These are phyloP conservation scores for Aphanomyces cochlioides DNA, from an alignment of 352 stramenopile species.

Conservation along the genomic window DNA sequence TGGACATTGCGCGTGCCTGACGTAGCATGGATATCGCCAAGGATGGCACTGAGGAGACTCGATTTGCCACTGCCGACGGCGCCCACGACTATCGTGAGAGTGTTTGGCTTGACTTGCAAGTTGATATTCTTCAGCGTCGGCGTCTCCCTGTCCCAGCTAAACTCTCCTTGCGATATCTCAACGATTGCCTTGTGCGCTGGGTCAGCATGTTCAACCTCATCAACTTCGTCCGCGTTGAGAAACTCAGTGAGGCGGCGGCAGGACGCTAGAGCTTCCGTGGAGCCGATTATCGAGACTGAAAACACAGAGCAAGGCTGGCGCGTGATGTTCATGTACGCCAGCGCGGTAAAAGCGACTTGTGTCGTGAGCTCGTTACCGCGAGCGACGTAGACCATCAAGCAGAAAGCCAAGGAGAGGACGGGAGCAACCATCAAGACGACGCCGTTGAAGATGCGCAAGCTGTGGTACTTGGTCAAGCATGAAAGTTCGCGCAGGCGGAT, in stretches of 20 bases:
- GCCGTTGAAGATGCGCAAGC: constrained; percentile 53
- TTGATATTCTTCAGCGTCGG: constrained; percentile 52
- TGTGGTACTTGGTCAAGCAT: constrained; percentile 50
- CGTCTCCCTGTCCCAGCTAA: constrained; percentile 35
- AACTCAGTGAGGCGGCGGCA: constrained; percentile 43
- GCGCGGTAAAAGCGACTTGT: constrained; percentile 46
- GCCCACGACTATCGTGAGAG: constrained; percentile 91
- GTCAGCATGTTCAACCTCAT: constrained; percentile 1
- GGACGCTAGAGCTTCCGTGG: constrained; percentile 47
- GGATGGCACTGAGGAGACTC: constrained; percentile 74
- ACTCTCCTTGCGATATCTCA: constrained; percentile 39
- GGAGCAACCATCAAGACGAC: constrained; percentile 51
- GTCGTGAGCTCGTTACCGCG: constrained; percentile 57
- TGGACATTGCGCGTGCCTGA: constrained; percentile 45
- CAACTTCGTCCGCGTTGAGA: constrained; percentile 41
- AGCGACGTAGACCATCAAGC: constrained; percentile 50
- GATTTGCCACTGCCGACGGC: constrained; percentile 93
- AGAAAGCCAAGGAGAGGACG: constrained; percentile 43
- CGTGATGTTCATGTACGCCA: constrained; percentile 51
- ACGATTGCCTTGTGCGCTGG: constrained; percentile 30
- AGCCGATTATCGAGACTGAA: constrained; percentile 42
- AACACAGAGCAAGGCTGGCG: constrained; percentile 53
- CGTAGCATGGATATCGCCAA: constrained; percentile 68
- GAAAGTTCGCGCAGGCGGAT: constrained; percentile 45
- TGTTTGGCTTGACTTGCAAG: constrained; percentile 59